Evolutionary conservation across 208 protist species (phyloP), one percentile per base, ranked within the genome.

Genomic region (Novymonas esmeraldas): DNA sequence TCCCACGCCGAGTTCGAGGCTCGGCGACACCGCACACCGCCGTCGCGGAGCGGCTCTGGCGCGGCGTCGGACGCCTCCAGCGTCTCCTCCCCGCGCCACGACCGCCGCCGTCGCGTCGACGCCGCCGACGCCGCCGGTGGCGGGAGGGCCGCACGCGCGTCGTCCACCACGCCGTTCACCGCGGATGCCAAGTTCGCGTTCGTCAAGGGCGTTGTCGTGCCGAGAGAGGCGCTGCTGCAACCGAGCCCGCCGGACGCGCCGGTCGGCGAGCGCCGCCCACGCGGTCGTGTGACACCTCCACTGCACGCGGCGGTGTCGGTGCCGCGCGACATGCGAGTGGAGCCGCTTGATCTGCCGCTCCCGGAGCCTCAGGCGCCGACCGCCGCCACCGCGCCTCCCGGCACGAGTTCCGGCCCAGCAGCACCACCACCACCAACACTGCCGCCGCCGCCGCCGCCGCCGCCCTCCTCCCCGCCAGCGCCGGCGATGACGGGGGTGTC

Each of bases 131-230:
- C n/a, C n/a, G n/a, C n/a, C n/a, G n/a, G n/a, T n/a, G n/a, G n/a
- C n/a, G n/a, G n/a, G n/a, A n/a, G n/a, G n/a, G n/a, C n/a, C n/a
- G 20, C 52, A 6, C 4, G 26, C n/a, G 22, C 20, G 16, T 50
- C 29, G 9, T 18, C 29, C 1, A 48, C 6, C 28, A 10, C 28
- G 46, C 26, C 57, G 1, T 49, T 31, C 2, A 4, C 52, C 1
- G 7, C 18, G 20, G 24, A 52, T 2, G 58, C 48, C 24, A 65
- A 70, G 38, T 81, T 85, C 62, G 67, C 79, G 11, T 70, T 89
- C 33, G 20, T 77, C 18, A 60, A 76, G 22, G 76, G 73, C 33
- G 69, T 73, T 31, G 57, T 89, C 6, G 56, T 85, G 45, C 71
- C 83, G 16, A 24, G 70, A 34, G 18, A 13, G 0, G 64, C 74